Base-by-base conservation (phyloP, 192 early-diverging fungal genomes). In the Thamnidium elegans region DNA sequence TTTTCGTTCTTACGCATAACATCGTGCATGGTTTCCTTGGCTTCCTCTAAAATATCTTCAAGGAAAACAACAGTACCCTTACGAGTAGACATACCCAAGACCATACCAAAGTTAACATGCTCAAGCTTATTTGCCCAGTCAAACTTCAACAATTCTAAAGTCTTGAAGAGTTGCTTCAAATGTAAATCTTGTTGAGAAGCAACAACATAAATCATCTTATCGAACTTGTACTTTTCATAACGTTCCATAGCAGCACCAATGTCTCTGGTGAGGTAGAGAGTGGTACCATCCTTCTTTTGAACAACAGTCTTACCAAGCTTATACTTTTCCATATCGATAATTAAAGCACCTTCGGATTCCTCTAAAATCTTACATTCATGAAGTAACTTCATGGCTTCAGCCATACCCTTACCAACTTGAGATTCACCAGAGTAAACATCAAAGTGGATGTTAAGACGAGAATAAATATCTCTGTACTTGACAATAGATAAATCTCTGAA, bases 381-480 rank as follows among this genome's bases (percentile, higher is more conserved):
- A 55, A 99, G 84, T 73, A 91, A 82, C 46, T 86, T 63, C 74
- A 84, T 86, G 58, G 86, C 89, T 43, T 73, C 78, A 48, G 72
- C 65, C 84, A 93, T 90, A 58, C 85, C 85, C 10, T 87, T 74
- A 54, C 82, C 83, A 58, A 94, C 92, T 78, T 95, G 90, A 8
- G 94, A 95, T 79, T 98, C 96, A 53, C 96, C 95, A 50, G 93
- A 96, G 74, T 93, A 96, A 46, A 96, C 80, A 76, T 97, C 95
- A 69, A 97, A 97, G n/a, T 85, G 58, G 67, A 97, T 86, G 70
- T 92, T 92, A 63, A 98, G 83, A 63, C 95, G 92, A 17, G 81
- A 84, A 67, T 98, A 98, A 6, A 87, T 94, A 8, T 92, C 86
- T 73, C 90, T 86, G 86, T 97, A 98, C 76, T 94, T 94, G 75